Evolutionary conservation across 306 rosid genomes (phyloP), one percentile per base, ranked within the genome.

Genomic region (Trichosanthes cucumerina): DNA sequence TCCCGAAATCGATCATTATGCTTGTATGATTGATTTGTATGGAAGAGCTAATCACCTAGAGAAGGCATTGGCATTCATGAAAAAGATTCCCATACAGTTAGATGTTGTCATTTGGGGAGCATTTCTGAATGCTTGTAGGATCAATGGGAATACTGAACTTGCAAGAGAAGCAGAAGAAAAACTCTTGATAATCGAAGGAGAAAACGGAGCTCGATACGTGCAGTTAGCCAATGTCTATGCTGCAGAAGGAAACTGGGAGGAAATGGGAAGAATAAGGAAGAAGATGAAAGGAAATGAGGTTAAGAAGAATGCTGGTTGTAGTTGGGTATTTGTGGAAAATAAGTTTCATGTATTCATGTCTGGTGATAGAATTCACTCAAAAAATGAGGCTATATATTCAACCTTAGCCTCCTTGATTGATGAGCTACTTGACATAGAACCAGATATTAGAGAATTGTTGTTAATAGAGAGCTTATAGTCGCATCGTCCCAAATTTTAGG

Each of bases 1-100:
- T 46, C 93, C 93, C 1, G 92, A 91, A 78, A 74, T 76, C 62
- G 84, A 92, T 75, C 93, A 92, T 83, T 90, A 88, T 79, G 92
- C 96, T 39, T 92, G 97, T 81, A 88, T 92, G 92, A 86, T 92
- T 78, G 97, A 92, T 83, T 82, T 92, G 86, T 92, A 92, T 74
- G 97, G 96, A 71, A 89, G 89, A 89, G 89, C 85, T 81, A 84
- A 88, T 53, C 83, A 81, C 81, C 80, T 92, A 52, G 90, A 88
- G 49, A 92, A 88, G 84, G 92, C 90, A 39, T 52, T 80, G 46
- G 82, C 77, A 13, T 87, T 89, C 79, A 90, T 90, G 85, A 85
- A 49, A 57, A 88, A 69, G 76, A 89, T 92, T 79, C 91, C 91
- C 50, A 59, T 80, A 50, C 79, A 86, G 66, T 75, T 82, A 63